Percentiles rank a stretch among this genome's conserved stretches.
These are phyloP conservation scores for Rheum nobile DNA, from an alignment of 148 eudicot genomes.

Conservation along the genomic window DNA sequence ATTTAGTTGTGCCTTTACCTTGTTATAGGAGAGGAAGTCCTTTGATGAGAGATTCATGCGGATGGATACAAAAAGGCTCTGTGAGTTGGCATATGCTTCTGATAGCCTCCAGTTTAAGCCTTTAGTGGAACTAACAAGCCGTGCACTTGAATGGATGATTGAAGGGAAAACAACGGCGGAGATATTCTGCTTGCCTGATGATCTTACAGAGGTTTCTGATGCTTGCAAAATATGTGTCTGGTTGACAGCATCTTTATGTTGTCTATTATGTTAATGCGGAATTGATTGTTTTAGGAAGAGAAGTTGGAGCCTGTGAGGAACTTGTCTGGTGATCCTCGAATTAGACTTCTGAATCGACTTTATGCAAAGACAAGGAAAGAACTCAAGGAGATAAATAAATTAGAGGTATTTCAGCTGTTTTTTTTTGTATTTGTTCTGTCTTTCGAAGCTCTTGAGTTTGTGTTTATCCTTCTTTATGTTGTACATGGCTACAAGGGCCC, in stretches of 20 bases:
- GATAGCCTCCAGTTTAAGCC: constrained; percentile 84
- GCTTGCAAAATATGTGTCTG: constrained; percentile 45
- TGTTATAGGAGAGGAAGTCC: constrained; percentile 58
- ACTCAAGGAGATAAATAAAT: constrained; percentile 52
- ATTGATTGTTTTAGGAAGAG: constrained; percentile 67
- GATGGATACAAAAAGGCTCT: constrained; percentile 79
- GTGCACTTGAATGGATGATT: constrained; percentile 81
- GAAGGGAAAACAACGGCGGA: constrained; percentile 85
- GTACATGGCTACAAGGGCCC: neutral
- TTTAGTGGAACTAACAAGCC: constrained; percentile 77
- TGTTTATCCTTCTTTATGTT: neutral
- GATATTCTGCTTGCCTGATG: constrained; percentile 92
- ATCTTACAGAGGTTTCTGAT: constrained; percentile 93
- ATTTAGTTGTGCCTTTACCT: constrained; percentile 10
- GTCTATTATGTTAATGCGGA: constrained; percentile 27
- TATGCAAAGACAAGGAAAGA: constrained; percentile 89
- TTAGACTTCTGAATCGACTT: constrained; percentile 73
- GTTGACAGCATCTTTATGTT: constrained; percentile 28
- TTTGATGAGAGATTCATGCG: constrained; percentile 80
- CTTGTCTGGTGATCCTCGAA: constrained; percentile 73
- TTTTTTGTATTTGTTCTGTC: neutral
- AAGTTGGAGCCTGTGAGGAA: constrained; percentile 88
- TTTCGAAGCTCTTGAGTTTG: neutral
- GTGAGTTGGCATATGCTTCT: constrained; percentile 88
- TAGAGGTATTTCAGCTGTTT: constrained; percentile 39